phyloP scores from a whole-genome alignment of 305 asterid genomes.

The Nicotiana rustica region DNA sequence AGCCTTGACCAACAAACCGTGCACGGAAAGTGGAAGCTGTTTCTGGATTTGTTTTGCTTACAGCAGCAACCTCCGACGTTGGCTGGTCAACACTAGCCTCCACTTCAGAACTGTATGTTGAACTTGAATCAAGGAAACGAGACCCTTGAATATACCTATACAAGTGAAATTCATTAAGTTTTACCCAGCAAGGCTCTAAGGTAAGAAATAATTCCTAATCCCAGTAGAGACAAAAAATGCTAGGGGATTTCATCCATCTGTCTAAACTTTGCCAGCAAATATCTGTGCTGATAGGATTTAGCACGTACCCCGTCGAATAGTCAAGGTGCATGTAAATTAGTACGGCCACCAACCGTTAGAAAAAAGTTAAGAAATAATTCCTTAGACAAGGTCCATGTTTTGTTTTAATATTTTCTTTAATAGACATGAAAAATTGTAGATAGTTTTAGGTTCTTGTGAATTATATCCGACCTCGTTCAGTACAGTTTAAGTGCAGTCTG shows the following conservation, averaged over 20 bases:
- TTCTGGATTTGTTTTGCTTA: slow-evolving; percentile 41
- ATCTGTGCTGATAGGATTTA: too few species aligned
- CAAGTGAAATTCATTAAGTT: slow-evolving; percentile 37
- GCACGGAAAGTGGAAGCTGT: slow-evolving; percentile 60
- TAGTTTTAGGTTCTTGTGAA: background rate
- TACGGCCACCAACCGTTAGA: too few species aligned
- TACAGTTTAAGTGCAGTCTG: background rate
- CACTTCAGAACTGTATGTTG: slow-evolving; percentile 40
- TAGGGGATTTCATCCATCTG: background rate
- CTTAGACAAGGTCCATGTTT: too few species aligned
- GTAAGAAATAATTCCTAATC: background rate
- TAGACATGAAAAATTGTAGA: background rate
- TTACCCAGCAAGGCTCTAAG: background rate
- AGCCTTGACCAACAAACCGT: slow-evolving; percentile 91
- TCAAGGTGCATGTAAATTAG: too few species aligned
- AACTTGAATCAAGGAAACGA: slow-evolving; percentile 60
- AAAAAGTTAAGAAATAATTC: too few species aligned
- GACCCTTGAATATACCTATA: slow-evolving; percentile 84
- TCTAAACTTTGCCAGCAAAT: background rate
- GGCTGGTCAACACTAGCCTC: slow-evolving; percentile 44
- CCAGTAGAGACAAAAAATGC: background rate
- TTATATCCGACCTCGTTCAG: background rate
- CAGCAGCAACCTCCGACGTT: slow-evolving; percentile 51
- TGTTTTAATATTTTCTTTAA: background rate
- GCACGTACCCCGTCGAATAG: too few species aligned